phyloP scores from a whole-genome alignment of 1,284 basidiomycete genomes.

The Cryptococcus sp. region DNA sequence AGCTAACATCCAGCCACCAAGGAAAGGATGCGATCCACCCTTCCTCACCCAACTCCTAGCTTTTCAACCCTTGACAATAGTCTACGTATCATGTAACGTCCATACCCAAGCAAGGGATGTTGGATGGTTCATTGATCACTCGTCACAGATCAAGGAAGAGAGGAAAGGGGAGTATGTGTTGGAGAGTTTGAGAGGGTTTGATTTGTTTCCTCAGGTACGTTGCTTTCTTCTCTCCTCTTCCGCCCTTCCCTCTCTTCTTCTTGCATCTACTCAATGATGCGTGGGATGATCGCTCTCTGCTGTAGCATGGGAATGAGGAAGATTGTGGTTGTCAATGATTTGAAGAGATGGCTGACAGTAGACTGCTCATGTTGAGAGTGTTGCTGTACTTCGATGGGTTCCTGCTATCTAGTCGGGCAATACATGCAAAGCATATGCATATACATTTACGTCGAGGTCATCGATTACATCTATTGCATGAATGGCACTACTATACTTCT shows the following conservation, averaged over 20 bases:
- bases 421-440: too few relatives aligned
- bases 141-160: conserved; percentile 13
- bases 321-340: background rate
- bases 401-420: background rate
- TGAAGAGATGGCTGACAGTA: conserved; percentile 4
- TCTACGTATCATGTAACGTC: conserved; percentile 92
- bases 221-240: too few relatives aligned
- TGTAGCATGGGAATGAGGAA: too few relatives aligned
- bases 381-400: conserved; percentile 47
- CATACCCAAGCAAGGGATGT: conserved; percentile 52
- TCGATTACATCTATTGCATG: too few relatives aligned
- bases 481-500: too few relatives aligned
- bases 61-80: conserved; percentile 67
- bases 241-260: too few relatives aligned
- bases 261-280: background rate
- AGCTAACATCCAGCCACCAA: conserved; percentile 60
- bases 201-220: conserved; percentile 82
- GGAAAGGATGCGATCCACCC: conserved; percentile 80
- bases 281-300: background rate
- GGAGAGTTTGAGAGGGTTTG: conserved; percentile 78
- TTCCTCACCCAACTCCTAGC: conserved; percentile 74
- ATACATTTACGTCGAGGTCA: too few relatives aligned
- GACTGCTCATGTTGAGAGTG: conserved; percentile 39
- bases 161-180: conserved; percentile 50
- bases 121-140: conserved; percentile 22